Conservation (phyloP, 1,284 basidiomycete species). For the Golubevia pallescens region DNA sequence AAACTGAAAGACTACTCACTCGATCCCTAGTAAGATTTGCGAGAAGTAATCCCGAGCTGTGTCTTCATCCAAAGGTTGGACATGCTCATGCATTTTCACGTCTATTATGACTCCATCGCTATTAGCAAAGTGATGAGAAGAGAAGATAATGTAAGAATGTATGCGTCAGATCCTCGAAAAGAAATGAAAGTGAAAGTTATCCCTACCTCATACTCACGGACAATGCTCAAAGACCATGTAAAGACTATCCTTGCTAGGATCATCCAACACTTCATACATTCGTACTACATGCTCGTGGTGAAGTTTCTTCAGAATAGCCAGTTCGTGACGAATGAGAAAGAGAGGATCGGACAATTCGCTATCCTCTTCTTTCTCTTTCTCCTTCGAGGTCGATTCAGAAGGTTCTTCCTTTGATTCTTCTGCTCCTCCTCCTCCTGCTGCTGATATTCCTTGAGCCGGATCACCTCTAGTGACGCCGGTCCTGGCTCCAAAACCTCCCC, state of each 20-base stretch:
- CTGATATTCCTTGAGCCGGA: neutral
- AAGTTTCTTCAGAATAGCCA: constrained; percentile 63
- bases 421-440: too few relatives aligned
- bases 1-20: constrained; percentile 5
- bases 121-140: neutral
- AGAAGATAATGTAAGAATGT: neutral
- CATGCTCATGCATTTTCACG: constrained; percentile 30
- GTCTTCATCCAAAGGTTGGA: constrained; percentile 38
- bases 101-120: constrained; percentile 42
- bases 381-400: too few relatives aligned
- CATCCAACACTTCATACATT: constrained; percentile 57
- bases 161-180: neutral
- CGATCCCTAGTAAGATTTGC: constrained; percentile 58
- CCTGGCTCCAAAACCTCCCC: too few relatives aligned
- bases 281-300: constrained; percentile 51
- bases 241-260: constrained; percentile 47
- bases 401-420: neutral
- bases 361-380: too few relatives aligned
- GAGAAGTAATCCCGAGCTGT: constrained; percentile 48
- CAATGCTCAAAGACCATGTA: constrained; percentile 62
- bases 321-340: constrained; percentile 49
- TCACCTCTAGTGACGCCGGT: neutral
- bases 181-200: neutral
- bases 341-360: constrained; percentile 32
- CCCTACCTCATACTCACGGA: constrained; percentile 13